Conservation (phyloP, 495 filamentous ascomycete species). For the Schizothecium vesticola region DNA sequence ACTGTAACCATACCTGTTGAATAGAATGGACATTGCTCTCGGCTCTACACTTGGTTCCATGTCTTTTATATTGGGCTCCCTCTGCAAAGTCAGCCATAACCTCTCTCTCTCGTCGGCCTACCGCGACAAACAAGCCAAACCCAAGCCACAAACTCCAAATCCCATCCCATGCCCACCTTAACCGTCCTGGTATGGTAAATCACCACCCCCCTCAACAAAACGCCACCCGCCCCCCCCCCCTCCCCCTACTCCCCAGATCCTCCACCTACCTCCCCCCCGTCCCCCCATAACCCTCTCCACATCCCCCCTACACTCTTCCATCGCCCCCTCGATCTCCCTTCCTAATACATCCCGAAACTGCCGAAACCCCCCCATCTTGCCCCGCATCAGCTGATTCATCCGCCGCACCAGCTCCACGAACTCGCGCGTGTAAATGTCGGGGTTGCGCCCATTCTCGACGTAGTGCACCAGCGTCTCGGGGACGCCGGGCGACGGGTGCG, state of each 20-base stretch:
- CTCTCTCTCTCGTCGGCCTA: not conserved
- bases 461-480: conserved; percentile 91
- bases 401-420: conserved; percentile 87
- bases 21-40: not conserved
- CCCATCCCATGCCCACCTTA: not conserved
- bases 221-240: too few species aligned
- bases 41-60: not conserved
- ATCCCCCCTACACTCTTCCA: conserved; percentile 72
- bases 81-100: too few species aligned
- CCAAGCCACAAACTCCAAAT: not conserved
- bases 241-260: not conserved
- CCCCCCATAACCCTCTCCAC: conserved; percentile 55
- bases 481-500: conserved; percentile 52
- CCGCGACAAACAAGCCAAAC: not conserved
- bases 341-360: conserved; percentile 77
- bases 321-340: conserved; percentile 66
- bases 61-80: not conserved
- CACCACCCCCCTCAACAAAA: too few species aligned
- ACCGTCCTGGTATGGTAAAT: too few species aligned
- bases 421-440: conserved; percentile 96
- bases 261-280: conserved; percentile 23
- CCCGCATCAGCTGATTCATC: conserved; percentile 77
- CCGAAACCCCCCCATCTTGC: conserved; percentile 75
- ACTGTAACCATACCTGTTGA: not conserved
- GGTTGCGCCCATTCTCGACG: conserved; percentile 88